Percentiles rank a stretch among this genome's conserved stretches.
phyloP scores from a whole-genome alignment of 2,329 filamentous ascomycete genomes.

The Mollisiaceae sp. region DNA sequence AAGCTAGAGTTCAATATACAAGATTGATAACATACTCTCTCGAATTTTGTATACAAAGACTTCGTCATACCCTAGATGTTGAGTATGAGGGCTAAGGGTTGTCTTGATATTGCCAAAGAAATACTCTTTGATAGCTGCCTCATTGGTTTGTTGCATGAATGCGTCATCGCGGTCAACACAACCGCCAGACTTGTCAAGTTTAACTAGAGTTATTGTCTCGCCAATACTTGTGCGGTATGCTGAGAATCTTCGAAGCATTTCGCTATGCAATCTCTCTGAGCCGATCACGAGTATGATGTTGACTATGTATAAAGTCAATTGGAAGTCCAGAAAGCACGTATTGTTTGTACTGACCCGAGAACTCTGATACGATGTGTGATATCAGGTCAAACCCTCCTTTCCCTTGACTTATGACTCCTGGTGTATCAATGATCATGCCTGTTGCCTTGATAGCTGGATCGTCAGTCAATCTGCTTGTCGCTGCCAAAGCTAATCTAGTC shows the following conservation, averaged over 20 bases:
- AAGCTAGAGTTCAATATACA: constrained; percentile 10
- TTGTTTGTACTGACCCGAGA: constrained; percentile 56
- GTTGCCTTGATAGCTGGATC: constrained; percentile 72
- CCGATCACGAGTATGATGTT: constrained; percentile 85
- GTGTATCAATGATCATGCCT: constrained; percentile 86
- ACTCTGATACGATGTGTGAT: constrained; percentile 76
- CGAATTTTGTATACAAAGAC: constrained; percentile 75
- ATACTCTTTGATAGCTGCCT: constrained; percentile 85
- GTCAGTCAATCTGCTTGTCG: constrained; percentile 77
- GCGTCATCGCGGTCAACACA: constrained; percentile 76
- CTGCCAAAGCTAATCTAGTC: constrained; percentile 77
- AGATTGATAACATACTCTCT: constrained; percentile 53
- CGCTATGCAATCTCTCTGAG: constrained; percentile 75
- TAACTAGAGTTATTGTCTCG: constrained; percentile 76
- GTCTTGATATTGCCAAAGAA: constrained; percentile 86
- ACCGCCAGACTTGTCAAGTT: constrained; percentile 83
- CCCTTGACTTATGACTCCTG: constrained; percentile 69
- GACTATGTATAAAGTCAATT: constrained; percentile 49
- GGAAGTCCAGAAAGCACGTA: background rate
- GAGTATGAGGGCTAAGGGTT: constrained; percentile 84
- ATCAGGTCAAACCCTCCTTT: constrained; percentile 76
- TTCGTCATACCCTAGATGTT: constrained; percentile 78
- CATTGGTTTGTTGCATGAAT: constrained; percentile 75
- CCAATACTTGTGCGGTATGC: constrained; percentile 59
- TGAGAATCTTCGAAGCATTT: constrained; percentile 73